Evolutionary conservation across 352 stramenopile species (phyloP).

Genomic region (Pythium rhizo-oryzae): DNA sequence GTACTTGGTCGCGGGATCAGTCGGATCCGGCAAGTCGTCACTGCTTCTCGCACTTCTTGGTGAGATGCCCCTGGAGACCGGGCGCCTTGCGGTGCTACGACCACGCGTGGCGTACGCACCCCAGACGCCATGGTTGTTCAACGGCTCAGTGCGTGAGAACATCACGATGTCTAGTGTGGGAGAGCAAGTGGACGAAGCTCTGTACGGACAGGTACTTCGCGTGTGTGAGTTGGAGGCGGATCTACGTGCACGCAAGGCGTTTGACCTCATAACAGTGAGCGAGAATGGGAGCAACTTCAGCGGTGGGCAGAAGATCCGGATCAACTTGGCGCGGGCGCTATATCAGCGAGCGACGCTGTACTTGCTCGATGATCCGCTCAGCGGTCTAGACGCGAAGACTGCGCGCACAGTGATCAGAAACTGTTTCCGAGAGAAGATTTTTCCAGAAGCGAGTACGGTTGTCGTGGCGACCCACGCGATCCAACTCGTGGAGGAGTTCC

Average conservation of each 20-base stretch:
- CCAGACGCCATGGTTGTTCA: conserved; percentile 81
- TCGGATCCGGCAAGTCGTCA: conserved; percentile 96
- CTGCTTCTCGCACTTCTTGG: conserved; percentile 95
- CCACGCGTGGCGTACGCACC: conserved; percentile 61
- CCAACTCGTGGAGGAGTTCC: conserved; percentile 62
- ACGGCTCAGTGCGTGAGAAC: conserved; percentile 59
- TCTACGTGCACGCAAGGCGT: conserved; percentile 42
- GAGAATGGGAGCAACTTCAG: conserved; percentile 88
- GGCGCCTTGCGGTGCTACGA: conserved; percentile 25
- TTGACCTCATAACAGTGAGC: conserved; percentile 54
- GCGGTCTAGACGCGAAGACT: conserved; percentile 72
- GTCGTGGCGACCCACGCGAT: conserved; percentile 83
- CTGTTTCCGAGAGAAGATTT: conserved; percentile 36
- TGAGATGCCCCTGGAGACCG: conserved; percentile 89
- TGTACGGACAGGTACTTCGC: conserved; percentile 56
- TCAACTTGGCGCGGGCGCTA: conserved; percentile 85
- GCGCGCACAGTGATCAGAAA: conserved; percentile 47
- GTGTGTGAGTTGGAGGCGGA: conserved; percentile 79
- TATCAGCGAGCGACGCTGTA: conserved; percentile 74
- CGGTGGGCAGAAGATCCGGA: conserved; percentile 78
- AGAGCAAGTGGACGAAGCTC: conserved; percentile 35
- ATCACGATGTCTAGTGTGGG: conserved; percentile 48
- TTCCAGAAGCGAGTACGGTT: conserved; percentile 51
- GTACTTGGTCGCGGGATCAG: conserved; percentile 83
- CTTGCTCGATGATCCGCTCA: conserved; percentile 90